These are phyloP conservation scores for Syzygium jambos DNA, from an alignment of 345 rosid genomes.

Conservation along the genomic window DNA sequence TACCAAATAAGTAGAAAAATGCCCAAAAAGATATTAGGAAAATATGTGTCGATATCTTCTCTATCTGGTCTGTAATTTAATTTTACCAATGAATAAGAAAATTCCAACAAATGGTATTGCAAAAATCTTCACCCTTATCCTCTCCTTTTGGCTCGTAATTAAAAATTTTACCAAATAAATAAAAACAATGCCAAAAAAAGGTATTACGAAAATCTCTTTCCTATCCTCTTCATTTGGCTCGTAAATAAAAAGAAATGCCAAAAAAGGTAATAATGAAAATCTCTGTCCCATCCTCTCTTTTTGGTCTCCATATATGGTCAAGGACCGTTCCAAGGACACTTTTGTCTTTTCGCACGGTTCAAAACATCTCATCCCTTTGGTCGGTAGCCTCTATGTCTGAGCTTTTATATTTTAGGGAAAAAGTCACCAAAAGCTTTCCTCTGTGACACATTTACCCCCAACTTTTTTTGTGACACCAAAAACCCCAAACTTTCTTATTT, in stretches of 20 bases:
- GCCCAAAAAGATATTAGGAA: not conserved
- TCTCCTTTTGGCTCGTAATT: not conserved
- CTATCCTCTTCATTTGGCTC: not conserved
- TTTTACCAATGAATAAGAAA: not conserved
- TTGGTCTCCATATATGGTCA: not conserved
- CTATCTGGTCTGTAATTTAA: not conserved
- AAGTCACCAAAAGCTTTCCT: too few relatives aligned
- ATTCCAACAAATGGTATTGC: not conserved
- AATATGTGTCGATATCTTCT: not conserved
- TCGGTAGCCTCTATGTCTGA: not conserved
- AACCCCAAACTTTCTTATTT: too few relatives aligned
- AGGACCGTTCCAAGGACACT: not conserved
- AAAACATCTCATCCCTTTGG: not conserved
- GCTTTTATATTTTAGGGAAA: not conserved
- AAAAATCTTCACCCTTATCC: not conserved
- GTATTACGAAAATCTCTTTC: not conserved
- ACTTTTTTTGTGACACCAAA: too few relatives aligned
- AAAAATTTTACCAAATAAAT: not conserved
- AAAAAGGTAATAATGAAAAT: not conserved
- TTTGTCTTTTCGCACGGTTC: not conserved
- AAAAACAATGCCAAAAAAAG: not conserved
- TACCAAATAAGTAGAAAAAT: not conserved
- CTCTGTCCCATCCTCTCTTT: not conserved
- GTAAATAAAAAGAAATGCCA: not conserved
- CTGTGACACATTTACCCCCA: too few relatives aligned